A percentile compares a stretch with the other conserved stretches of the same genome.
Evolutionary conservation across 257 asterid genomes (phyloP).

Genomic region (Perilla frutescens): DNA sequence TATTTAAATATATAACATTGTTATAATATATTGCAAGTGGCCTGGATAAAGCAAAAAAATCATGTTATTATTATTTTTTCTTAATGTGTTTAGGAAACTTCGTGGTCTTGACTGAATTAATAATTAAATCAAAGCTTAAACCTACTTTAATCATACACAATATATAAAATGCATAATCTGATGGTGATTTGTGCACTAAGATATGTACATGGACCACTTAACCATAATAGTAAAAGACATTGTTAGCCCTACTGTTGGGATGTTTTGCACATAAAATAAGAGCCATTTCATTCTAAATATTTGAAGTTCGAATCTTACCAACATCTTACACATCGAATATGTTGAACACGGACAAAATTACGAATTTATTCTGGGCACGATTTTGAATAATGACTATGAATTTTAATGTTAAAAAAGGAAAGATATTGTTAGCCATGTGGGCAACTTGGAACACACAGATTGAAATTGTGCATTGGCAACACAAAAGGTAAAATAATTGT

Average conservation of each 20-base stretch:
- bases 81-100: conserved; percentile 38
- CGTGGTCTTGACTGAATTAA: conserved; percentile 40
- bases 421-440: no score
- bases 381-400: no score
- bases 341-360: no score
- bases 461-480: no score
- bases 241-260: neutral
- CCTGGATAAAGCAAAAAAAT: conserved; percentile 36
- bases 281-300: no score
- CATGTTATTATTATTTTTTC: conserved; percentile 15
- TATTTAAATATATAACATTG: conserved; percentile 1
- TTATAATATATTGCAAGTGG: conserved; percentile 45
- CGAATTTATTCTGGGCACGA: no score
- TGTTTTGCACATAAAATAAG: neutral
- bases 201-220: conserved; percentile 17
- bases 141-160: conserved; percentile 41
- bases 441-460: no score
- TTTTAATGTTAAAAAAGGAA: no score
- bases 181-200: conserved; percentile 26
- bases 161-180: conserved; percentile 12
- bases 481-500: neutral
- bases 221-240: conserved; percentile 1
- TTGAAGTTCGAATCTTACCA: no score
- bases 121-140: conserved; percentile 41
- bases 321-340: no score